Evolutionary conservation across 257 asterid genomes (phyloP).

Genomic region (Avicennia marina): DNA sequence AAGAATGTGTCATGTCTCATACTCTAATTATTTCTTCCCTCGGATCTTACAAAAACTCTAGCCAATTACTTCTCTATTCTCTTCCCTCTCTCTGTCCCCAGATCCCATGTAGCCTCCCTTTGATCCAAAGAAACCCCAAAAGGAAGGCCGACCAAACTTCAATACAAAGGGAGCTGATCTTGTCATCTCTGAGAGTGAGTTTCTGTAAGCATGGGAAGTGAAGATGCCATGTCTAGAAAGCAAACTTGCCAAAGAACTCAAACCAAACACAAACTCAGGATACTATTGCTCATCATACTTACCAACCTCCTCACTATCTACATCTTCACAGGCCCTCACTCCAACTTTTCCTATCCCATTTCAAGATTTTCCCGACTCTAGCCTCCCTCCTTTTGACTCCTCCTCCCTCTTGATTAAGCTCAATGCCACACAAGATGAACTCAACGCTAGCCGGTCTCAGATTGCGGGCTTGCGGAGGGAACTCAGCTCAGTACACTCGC

Average conservation of each 20-base stretch:
- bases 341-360: constrained; percentile 4
- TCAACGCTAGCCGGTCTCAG: constrained; percentile 19
- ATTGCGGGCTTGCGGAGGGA: constrained; percentile 23
- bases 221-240: constrained; percentile 18
- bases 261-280: constrained; percentile 29
- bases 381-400: constrained; percentile 17
- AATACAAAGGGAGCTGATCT: no score
- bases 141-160: no score
- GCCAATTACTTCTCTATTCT: constrained; percentile 3
- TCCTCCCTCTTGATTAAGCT: constrained; percentile 29
- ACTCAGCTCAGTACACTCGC: constrained; percentile 31
- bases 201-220: constrained; percentile 23
- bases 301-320: constrained; percentile 33
- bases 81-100: background rate
- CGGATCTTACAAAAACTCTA: background rate
- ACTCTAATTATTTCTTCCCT: background rate
- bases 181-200: no score
- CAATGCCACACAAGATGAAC: constrained; percentile 31
- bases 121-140: background rate
- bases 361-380: background rate
- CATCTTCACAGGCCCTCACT: constrained; percentile 21
- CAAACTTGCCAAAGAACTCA: constrained; percentile 18
- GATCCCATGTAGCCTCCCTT: background rate
- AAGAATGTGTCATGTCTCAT: background rate
- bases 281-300: constrained; percentile 20